Conservation (phyloP, 257 asterid species). For the Agastache rugosa region DNA sequence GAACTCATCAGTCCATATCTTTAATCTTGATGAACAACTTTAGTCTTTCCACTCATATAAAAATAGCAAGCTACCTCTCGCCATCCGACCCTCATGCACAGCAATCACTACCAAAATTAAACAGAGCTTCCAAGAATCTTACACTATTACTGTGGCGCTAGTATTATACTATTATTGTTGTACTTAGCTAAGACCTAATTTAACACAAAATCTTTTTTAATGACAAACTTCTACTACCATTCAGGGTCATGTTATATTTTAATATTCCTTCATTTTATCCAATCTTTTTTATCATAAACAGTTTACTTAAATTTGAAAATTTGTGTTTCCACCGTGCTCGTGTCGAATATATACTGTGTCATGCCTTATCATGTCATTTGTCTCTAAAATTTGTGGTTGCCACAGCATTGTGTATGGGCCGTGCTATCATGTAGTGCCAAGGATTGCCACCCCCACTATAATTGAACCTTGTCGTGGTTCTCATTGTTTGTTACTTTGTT, state of each 20-base stretch:
- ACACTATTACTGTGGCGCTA: neutral
- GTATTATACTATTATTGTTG: neutral
- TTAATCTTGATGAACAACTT: neutral
- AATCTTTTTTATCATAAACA: neutral
- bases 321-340: neutral
- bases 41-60: neutral
- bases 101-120: neutral
- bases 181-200: neutral
- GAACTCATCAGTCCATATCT: neutral
- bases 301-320: neutral
- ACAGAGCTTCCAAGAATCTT: neutral
- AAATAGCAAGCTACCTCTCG: neutral
- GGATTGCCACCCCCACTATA: too few relatives aligned
- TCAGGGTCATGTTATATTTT: neutral
- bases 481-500: neutral
- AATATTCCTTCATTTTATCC: neutral
- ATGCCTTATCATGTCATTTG: neutral
- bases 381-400: neutral
- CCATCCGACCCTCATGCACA: neutral
- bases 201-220: neutral
- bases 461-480: neutral
- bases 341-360: neutral
- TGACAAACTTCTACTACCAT: neutral
- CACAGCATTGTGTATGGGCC: neutral
- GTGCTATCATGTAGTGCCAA: neutral